Evolutionary conservation across 1,139 yeast genomes (phyloP).

Genomic region (Hansenula sp.): DNA sequence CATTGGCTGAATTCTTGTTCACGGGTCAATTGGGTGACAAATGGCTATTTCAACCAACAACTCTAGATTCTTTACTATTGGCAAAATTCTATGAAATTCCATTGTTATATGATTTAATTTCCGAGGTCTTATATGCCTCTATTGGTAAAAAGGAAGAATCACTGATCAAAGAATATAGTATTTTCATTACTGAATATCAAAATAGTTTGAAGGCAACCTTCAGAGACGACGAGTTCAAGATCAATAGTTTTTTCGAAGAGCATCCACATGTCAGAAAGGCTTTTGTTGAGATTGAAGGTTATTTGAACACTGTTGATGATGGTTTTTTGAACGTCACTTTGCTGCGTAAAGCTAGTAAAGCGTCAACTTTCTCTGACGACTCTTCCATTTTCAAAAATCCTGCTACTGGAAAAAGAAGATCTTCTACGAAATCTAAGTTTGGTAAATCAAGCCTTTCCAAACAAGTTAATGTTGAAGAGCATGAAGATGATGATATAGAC

Average conservation of each 20-base stretch:
- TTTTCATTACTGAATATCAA: constrained; percentile 17
- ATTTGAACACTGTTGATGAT: constrained; percentile 51
- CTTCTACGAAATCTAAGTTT: constrained; percentile 9
- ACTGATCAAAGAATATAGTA: constrained; percentile 36
- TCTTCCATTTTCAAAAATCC: constrained; percentile 8
- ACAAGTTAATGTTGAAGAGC: constrained; percentile 10
- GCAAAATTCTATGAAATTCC: constrained; percentile 67
- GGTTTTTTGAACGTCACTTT: constrained; percentile 58
- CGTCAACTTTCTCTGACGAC: constrained; percentile 9
- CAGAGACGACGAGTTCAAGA: constrained; percentile 9
- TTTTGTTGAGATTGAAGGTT: constrained; percentile 33
- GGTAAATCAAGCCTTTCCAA: constrained; percentile 22
- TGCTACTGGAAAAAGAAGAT: constrained; percentile 8
- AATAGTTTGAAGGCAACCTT: constrained; percentile 9
- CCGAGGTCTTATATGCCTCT: constrained; percentile 65
- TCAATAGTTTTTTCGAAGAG: constrained; percentile 10
- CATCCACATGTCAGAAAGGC: constrained; percentile 21
- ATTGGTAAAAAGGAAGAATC: constrained; percentile 61
- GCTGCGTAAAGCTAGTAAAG: constrained; percentile 41
- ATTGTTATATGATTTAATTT: constrained; percentile 59
- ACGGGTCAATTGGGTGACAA: constrained; percentile 77
- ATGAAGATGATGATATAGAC: constrained; percentile 15
- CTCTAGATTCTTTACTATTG: constrained; percentile 58
- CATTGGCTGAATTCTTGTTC: constrained; percentile 67
- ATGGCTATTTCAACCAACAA: constrained; percentile 65